Evolutionary conservation across 257 asterid species (phyloP).

Genomic region (Solanum piurae): DNA sequence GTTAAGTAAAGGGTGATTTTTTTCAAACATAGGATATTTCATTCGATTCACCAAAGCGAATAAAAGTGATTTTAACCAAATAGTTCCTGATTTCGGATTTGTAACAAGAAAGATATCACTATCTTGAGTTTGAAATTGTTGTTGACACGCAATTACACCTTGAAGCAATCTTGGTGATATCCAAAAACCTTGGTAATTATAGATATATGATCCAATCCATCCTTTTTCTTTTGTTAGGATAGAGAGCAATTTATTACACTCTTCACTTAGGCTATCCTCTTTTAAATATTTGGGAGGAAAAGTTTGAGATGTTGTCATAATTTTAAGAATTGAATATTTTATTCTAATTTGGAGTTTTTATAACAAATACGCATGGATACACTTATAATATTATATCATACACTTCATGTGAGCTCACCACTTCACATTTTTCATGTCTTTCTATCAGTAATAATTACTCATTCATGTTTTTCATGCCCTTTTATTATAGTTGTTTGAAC

Average conservation of each 20-base stretch:
- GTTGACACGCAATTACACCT: background rate
- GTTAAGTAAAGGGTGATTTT: background rate
- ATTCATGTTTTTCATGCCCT: too few relatives aligned
- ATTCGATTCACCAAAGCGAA: background rate
- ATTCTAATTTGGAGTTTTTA: background rate
- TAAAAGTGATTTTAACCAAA: constrained; percentile 4
- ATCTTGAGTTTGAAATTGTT: background rate
- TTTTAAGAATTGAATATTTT: background rate
- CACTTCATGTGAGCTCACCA: background rate
- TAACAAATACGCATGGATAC: background rate
- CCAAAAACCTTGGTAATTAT: constrained; percentile 4
- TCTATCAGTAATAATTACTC: too few relatives aligned
- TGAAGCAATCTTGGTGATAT: background rate
- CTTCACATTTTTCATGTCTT: background rate
- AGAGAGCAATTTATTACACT: background rate
- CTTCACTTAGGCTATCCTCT: background rate
- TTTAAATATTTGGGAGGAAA: background rate
- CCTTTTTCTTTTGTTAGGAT: background rate
- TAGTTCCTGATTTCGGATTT: constrained; percentile 1
- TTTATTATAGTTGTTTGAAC: too few relatives aligned
- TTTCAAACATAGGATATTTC: background rate
- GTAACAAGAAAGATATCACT: too few relatives aligned
- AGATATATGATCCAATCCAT: background rate
- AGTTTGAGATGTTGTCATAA: background rate
- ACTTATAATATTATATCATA: background rate